These are phyloP conservation scores for Gracilaria caudata DNA, from an alignment of 23 red algal species.

Conservation along the genomic window DNA sequence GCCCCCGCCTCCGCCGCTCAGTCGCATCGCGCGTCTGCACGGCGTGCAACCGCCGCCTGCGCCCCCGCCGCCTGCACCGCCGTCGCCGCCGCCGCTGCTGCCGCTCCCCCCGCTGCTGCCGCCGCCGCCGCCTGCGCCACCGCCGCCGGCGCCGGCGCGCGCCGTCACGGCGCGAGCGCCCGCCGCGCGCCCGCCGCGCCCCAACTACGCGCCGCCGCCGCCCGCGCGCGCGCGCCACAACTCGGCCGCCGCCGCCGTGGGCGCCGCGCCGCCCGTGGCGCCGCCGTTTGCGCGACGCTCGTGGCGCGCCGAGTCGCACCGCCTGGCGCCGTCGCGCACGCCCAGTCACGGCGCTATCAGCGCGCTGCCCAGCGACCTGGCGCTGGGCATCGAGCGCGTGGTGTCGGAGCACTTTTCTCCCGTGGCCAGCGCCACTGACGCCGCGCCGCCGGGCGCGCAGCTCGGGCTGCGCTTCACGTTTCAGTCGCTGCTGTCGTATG, in stretches of 20 bases:
- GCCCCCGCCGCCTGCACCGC: conserved; percentile 20
- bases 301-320: background rate
- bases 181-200: conserved; percentile 13
- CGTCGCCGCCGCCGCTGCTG: background rate
- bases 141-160: background rate
- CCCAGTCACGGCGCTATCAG: background rate
- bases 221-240: conserved; percentile 15
- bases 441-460: background rate
- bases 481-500: conserved; percentile 67
- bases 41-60: conserved; percentile 7
- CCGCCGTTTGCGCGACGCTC: background rate
- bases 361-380: conserved; percentile 24
- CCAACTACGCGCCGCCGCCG: conserved; percentile 39
- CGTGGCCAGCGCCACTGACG: background rate
- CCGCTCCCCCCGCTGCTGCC: background rate
- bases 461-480: conserved; percentile 58
- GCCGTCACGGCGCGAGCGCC: no score
- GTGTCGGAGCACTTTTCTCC: conserved; percentile 26
- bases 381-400: conserved; percentile 52
- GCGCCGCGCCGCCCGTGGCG: background rate
- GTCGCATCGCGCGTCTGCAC: background rate
- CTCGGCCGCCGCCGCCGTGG: background rate
- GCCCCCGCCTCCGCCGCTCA: conserved; percentile 20
- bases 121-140: background rate
- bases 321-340: background rate